A percentile compares a stretch with the other conserved stretches of the same genome.
These are phyloP conservation scores for Aspergillus haitiensis DNA, from an alignment of 495 filamentous ascomycete species.

Conservation along the genomic window DNA sequence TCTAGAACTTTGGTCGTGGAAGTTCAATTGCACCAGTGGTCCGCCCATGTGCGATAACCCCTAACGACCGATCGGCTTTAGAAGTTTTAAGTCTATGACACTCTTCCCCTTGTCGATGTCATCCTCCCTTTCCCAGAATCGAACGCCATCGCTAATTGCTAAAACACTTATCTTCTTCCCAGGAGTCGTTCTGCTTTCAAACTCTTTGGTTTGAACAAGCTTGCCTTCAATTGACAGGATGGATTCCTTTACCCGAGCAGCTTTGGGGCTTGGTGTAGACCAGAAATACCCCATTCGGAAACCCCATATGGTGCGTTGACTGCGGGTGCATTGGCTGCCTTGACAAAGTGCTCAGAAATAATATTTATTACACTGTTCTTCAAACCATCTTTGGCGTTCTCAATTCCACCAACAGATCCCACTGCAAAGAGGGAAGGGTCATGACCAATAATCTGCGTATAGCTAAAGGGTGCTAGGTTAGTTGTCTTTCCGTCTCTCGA, in stretches of 20 bases:
- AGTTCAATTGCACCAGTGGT: constrained; percentile 74
- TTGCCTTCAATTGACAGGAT: constrained; percentile 79
- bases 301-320: constrained; percentile 78
- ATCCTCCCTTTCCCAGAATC: constrained; percentile 90
- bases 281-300: constrained; percentile 79
- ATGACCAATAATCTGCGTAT: constrained; percentile 79
- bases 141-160: constrained; percentile 78
- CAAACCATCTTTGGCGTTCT: constrained; percentile 72
- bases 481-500: constrained; percentile 57
- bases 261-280: constrained; percentile 68
- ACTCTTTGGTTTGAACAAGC: constrained; percentile 71
- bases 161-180: constrained; percentile 73
- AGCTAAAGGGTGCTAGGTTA: constrained; percentile 88
- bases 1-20: constrained; percentile 55
- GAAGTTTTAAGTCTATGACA: constrained; percentile 64
- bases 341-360: constrained; percentile 78
- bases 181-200: constrained; percentile 63
- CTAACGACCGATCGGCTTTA: constrained; percentile 79
- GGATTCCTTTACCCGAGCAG: constrained; percentile 77
- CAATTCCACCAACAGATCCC: constrained; percentile 58
- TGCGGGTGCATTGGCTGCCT: constrained; percentile 79
- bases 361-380: constrained; percentile 83
- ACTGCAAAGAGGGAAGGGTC: constrained; percentile 90
- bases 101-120: constrained; percentile 76
- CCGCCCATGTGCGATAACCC: constrained; percentile 80